These are phyloP conservation scores for Cornus controversa DNA, from an alignment of 148 eudicot genomes.

Conservation along the genomic window DNA sequence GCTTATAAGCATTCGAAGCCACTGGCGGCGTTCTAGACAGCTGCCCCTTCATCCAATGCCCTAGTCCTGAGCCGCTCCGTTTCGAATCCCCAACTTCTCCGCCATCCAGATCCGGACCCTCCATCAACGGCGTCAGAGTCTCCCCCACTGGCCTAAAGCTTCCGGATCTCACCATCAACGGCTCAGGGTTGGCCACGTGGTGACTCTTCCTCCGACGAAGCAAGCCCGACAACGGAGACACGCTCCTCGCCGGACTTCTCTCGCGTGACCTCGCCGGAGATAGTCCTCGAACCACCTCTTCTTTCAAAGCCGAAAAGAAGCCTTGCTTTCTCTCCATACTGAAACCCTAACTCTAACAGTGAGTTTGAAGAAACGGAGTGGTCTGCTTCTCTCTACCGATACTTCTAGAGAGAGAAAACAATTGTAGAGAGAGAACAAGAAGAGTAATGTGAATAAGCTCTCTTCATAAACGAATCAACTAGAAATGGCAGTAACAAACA, in stretches of 20 bases:
- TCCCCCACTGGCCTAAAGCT: constrained; percentile 48
- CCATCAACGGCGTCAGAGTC: constrained; percentile 62
- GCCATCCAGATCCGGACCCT: constrained; percentile 77
- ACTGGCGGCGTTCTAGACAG: constrained; percentile 36
- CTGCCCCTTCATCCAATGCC: constrained; percentile 35
- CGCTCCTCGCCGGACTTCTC: constrained; percentile 47
- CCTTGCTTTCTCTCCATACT: constrained; percentile 72
- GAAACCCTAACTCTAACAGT: not conserved
- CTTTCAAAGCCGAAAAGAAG: constrained; percentile 71
- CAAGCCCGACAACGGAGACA: constrained; percentile 60
- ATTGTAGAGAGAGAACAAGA: not conserved
- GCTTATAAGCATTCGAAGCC: constrained; percentile 17
- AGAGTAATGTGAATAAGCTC: not conserved
- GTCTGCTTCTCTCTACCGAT: not conserved
- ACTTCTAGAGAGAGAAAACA: not conserved
- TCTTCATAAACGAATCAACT: constrained; percentile 9
- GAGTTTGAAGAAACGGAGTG: not conserved
- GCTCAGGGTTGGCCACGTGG: constrained; percentile 29
- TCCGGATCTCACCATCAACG: constrained; percentile 43
- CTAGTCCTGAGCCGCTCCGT: constrained; percentile 40
- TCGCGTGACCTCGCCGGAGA: constrained; percentile 75
- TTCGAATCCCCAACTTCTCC: constrained; percentile 42
- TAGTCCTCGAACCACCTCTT: constrained; percentile 72
- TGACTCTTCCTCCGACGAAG: constrained; percentile 38
- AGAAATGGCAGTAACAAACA: not conserved